These are phyloP conservation scores for Bryoerythrophyllum caledonicum DNA, from an alignment of 225 moss, liverwort and hornwort genomes.

Conservation along the genomic window DNA sequence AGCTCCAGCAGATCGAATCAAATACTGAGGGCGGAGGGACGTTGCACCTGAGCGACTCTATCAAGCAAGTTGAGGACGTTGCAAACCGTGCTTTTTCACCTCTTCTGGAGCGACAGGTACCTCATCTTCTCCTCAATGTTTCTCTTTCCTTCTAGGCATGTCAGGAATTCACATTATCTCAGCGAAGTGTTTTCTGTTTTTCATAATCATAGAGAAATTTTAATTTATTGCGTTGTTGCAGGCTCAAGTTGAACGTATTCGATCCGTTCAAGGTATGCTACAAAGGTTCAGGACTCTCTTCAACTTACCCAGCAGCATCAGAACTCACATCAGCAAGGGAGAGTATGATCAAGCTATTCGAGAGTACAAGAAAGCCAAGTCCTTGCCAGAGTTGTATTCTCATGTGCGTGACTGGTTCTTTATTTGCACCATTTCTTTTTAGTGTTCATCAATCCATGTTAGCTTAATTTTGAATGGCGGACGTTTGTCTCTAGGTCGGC, in stretches of 20 bases:
- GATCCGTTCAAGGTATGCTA: constrained; percentile 96
- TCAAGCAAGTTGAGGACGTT: constrained; percentile 78
- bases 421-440: neutral
- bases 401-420: constrained; percentile 50
- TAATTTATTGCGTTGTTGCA: constrained; percentile 20
- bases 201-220: too few species aligned
- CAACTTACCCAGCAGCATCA: constrained; percentile 90
- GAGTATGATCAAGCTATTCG: constrained; percentile 95
- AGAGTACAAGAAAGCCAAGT: constrained; percentile 97
- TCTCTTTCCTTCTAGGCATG: neutral
- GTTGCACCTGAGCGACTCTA: constrained; percentile 72
- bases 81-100: constrained; percentile 98
- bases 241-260: constrained; percentile 95
- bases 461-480: constrained; percentile 4
- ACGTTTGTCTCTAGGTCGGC: constrained; percentile 51
- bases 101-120: constrained; percentile 87
- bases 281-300: constrained; percentile 92
- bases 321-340: constrained; percentile 82
- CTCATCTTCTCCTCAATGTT: neutral
- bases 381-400: constrained; percentile 79
- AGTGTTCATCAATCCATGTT: neutral
- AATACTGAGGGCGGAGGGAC: constrained; percentile 95
- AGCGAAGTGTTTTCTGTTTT: neutral
- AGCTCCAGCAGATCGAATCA: constrained; percentile 88
- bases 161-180: neutral